These are phyloP conservation scores for Magnolia kwangsiensis DNA, from an alignment of 164 flowering plant genomes.

Conservation along the genomic window DNA sequence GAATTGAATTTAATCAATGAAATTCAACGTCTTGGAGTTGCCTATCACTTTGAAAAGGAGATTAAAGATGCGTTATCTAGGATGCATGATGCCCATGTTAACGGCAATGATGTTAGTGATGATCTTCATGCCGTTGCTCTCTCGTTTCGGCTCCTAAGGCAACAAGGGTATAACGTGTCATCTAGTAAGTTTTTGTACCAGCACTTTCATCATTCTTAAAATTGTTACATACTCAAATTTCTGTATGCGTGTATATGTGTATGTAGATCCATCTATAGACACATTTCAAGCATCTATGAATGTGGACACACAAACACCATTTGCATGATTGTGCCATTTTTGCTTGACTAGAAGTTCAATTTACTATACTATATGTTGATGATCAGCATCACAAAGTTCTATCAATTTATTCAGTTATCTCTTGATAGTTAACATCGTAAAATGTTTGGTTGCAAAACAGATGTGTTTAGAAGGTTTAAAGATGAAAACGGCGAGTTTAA, in stretches of 20 bases:
- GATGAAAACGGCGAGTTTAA: conserved; percentile 34
- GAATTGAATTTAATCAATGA: conserved; percentile 7
- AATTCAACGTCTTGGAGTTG: conserved; percentile 13
- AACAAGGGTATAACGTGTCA: conserved; percentile 10
- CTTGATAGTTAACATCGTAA: no score
- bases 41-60: conserved; percentile 10
- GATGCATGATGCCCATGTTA: background rate
- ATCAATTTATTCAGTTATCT: no score
- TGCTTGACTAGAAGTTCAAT: background rate
- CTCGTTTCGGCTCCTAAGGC: conserved; percentile 12
- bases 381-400: no score
- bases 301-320: background rate
- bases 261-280: background rate
- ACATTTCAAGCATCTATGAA: background rate
- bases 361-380: background rate
- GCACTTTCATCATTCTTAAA: background rate
- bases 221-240: background rate
- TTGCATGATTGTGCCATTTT: background rate
- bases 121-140: conserved; percentile 8
- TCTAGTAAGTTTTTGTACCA: background rate
- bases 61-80: conserved; percentile 1
- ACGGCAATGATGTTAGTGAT: background rate
- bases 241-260: background rate
- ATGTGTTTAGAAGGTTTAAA: conserved; percentile 18
- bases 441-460: background rate